Base-by-base conservation (phyloP, 2,329 filamentous ascomycete species). In the Conoideocrella luteorostrata region DNA sequence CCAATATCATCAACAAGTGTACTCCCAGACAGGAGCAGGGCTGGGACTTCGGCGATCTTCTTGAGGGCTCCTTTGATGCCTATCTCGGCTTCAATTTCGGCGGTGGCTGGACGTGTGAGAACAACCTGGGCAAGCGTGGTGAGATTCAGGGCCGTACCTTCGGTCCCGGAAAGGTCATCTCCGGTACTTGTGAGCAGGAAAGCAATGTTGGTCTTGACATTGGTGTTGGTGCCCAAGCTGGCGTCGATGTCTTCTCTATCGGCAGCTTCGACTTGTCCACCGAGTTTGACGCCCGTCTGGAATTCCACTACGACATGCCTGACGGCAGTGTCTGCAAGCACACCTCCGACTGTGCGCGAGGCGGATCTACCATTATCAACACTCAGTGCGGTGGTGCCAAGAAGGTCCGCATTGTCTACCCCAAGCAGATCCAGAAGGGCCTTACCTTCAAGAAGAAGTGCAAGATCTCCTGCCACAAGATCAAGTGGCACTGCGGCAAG, bases 371-470 rank as follows among this genome's bases (percentile, higher is more conserved):
- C 37, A 74, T 96, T 56, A 69, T 79, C 67, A 96, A 96, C 77
- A 79, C 72, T 48, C 88, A 96, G 75, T 97, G 91, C 63, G 91
- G 89, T 78, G 90, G 90, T 66, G 90, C 91, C 52, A 88, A 77
- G 61, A 82, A 80, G 46, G 88, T 96, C 49, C 81, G 78, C 43
- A 82, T 96, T 61, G 67, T 81, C 62, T 80, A 74, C 65, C 75
- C 77, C 51, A 65, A 77, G 46, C 78, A 83, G 59, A 68, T 74
- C 50, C 72, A 75, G 36, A 35, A 0, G 17, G 42, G 41, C 21
- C 9, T 42, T 3, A 12, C 32, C 58, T 61, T 47, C 45, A 73
- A 79, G 61, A 66, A 73, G 39, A 68, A 66, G 55, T 93, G 87
- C 68, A 75, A 74, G 60, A 79, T 94, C 56, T 75, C 28, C 18